Evolutionary conservation across 306 rosid species (phyloP).

Genomic region (Pterocarpus macrocarpus): DNA sequence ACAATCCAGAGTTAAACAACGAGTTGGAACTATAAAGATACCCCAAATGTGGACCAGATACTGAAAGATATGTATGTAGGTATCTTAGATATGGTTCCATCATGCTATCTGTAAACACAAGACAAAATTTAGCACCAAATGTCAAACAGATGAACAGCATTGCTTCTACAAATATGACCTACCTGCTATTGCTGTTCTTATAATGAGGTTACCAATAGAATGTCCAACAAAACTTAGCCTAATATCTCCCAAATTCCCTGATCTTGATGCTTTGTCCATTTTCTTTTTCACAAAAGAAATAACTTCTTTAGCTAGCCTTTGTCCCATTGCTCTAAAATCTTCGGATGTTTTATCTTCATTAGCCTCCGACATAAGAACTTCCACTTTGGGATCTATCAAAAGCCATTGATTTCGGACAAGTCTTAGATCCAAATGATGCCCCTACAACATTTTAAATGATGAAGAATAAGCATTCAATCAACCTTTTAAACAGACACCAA

Average conservation of each 20-base stretch:
- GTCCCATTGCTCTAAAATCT: slow-evolving; percentile 97
- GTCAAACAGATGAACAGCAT: slow-evolving; percentile 37
- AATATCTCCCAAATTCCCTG: slow-evolving; percentile 70
- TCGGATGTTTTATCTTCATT: slow-evolving; percentile 94
- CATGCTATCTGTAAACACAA: slow-evolving; percentile 71
- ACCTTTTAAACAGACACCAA: slow-evolving; percentile 34
- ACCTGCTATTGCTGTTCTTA: slow-evolving; percentile 95
- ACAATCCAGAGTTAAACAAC: slow-evolving; percentile 90
- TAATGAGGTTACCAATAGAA: slow-evolving; percentile 93
- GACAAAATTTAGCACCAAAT: slow-evolving; percentile 47
- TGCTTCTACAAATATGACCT: slow-evolving; percentile 34
- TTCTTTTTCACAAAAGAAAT: slow-evolving; percentile 74
- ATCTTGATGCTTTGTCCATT: slow-evolving; percentile 80
- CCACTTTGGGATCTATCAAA: slow-evolving; percentile 81
- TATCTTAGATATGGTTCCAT: slow-evolving; percentile 83
- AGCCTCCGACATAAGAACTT: slow-evolving; percentile 90
- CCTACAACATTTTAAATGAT: slow-evolving; percentile 60
- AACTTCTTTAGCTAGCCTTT: slow-evolving; percentile 88
- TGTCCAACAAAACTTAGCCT: slow-evolving; percentile 95
- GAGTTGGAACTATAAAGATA: slow-evolving; percentile 97
- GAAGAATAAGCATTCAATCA: slow-evolving; percentile 40
- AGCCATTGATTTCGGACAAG: slow-evolving; percentile 97
- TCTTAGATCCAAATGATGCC: slow-evolving; percentile 93
- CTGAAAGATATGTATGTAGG: slow-evolving; percentile 82
- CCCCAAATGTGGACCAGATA: slow-evolving; percentile 98